Conservation (phyloP, 2,329 filamentous ascomycete species). For the Colletotrichum kahawae region DNA sequence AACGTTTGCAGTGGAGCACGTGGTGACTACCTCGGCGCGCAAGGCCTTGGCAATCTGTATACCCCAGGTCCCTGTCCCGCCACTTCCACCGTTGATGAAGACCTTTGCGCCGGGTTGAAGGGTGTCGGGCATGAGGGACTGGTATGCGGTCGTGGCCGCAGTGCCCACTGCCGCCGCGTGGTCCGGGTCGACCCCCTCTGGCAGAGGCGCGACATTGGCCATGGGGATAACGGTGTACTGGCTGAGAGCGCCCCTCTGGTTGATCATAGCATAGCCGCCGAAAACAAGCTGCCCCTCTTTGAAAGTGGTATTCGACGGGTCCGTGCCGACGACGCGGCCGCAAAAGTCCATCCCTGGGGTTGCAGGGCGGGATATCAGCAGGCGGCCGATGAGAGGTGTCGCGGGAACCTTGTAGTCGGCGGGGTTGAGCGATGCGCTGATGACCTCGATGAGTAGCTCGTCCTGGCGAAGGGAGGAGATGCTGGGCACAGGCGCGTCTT, state of each 20-base stretch:
- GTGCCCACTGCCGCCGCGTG: slow-evolving; percentile 28
- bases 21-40: slow-evolving; percentile 37
- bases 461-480: slow-evolving; percentile 9
- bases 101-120: slow-evolving; percentile 21
- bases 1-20: slow-evolving; percentile 37
- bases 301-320: neutral
- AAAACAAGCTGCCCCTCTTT: slow-evolving; percentile 25
- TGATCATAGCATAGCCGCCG: slow-evolving; percentile 7
- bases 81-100: slow-evolving; percentile 40
- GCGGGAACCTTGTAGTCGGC: slow-evolving; percentile 53
- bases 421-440: slow-evolving; percentile 49
- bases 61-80: slow-evolving; percentile 39
- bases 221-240: slow-evolving; percentile 20
- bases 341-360: slow-evolving; percentile 55
- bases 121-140: slow-evolving; percentile 22
- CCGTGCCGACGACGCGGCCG: slow-evolving; percentile 46
- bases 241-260: slow-evolving; percentile 23
- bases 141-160: slow-evolving; percentile 27
- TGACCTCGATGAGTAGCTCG: slow-evolving; percentile 47
- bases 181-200: slow-evolving; percentile 15
- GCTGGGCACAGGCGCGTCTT: neutral
- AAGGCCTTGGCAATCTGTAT: slow-evolving; percentile 41
- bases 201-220: slow-evolving; percentile 10
- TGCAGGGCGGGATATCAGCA: slow-evolving; percentile 35
- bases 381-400: slow-evolving; percentile 38